Base-by-base conservation (phyloP, 1,284 basidiomycete genomes). In the Ceraceosorus guamensis region DNA sequence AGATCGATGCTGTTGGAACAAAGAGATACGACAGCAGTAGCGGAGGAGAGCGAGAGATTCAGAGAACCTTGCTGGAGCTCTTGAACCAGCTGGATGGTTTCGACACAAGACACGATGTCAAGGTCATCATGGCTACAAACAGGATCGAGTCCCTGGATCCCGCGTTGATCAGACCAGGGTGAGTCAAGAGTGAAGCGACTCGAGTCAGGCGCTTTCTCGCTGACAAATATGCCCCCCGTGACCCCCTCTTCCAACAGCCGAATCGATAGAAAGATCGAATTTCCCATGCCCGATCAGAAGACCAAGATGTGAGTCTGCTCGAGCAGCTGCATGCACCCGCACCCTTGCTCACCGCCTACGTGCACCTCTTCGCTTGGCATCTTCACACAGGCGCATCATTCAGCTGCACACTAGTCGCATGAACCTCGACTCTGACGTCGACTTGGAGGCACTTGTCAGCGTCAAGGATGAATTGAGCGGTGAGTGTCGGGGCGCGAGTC, bases 71-170 rank as follows among this genome's bases (percentile, higher is more conserved):
- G 61, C 68, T 79, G 10, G 78, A 79, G 66, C 66, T 79, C 49
- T 65, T 76, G 52, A 78, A 77, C 62, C 95, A 98, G 78, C 83
- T 99, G 46, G 95, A 99, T 74, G 95, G 95, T 43, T 98, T 99
- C 79, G 95, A 98, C 77, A 91, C 91, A n/a, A 85, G 92, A 59
- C 91, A 92, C 34, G 93, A 98, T 76, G 93, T 99, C 63, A 98
- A 98, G 79, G 92, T 96, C 37, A 80, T 81, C 69, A 80, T 81
- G 79, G 89, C 89, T 30, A 90, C 88, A 41, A 93, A 93, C 79
- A 85, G 84, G 79, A 97, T 98, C 66, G 91, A 96, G 76, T 86
- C 88, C 2, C 83, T 98, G 46, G 93, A 98, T 78, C 93, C 93
- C 48, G 93, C 93, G 16, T 84, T 98, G 55, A 95, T 97, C 72